Base-by-base conservation (phyloP, 352 stramenopile genomes). In the Pythium rishiriense region DNA sequence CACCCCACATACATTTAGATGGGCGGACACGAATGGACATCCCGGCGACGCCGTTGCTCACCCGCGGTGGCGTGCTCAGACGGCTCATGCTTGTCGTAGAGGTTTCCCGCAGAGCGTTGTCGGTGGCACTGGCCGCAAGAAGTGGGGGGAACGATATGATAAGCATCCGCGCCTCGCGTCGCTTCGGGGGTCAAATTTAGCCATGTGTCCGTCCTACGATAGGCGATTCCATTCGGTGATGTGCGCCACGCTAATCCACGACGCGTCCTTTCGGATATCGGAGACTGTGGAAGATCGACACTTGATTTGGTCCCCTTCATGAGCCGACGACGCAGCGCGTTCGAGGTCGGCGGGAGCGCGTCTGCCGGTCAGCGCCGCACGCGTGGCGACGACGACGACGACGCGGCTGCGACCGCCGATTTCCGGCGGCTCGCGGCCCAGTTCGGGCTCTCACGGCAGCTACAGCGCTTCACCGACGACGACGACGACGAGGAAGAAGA, bases 351-450 rank as follows among this genome's bases (percentile, higher is more conserved):
- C 14, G 37, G 37, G 3, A 4, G 22, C 53, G 53, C 25, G 8
- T 31, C n/a, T 47, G 10, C 31, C 31, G 10, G 31, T 10, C 8
- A 17, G 41, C 41, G 19, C 41, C 4, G 41, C 21, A 3, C 5
- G 15, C 6, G 17, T 24, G 41, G 17, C 41, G 41, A 26, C 3
- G 41, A 25, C 4, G 41, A 47, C 15, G 41, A 43, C 37, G 6
- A 26, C 12, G 41, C 35, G 51, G 4, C 12, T 1, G 33, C 35
- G 51, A 15, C 12, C 1, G 33, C 45, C 29, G 25, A 48, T 25
- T 77, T 88, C 25, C 75, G 69, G 3, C 77, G 74, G 8, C 64
- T 88, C 11, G 79, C 81, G 54, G 75, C 65, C 1, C 77, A 86
- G 46, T 45, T 90, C n/a, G 81, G 81, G n/a, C 67, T 90, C 24